phyloP scores from a whole-genome alignment of 2,329 filamentous ascomycete species.

The Colletotrichum sp. region DNA sequence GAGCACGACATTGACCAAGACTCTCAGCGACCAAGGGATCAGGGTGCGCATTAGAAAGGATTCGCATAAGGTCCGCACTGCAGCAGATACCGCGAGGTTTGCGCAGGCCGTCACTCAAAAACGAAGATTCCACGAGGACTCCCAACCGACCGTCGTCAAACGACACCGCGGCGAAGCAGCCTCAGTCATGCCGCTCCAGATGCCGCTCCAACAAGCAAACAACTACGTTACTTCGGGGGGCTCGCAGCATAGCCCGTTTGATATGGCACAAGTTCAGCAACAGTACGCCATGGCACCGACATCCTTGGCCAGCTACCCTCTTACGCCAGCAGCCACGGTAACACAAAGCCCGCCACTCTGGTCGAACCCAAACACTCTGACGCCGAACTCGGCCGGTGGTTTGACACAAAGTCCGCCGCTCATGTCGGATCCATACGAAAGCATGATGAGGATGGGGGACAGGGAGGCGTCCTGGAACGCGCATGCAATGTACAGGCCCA shows the following conservation, averaged over 20 bases:
- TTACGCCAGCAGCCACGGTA: neutral
- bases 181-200: neutral
- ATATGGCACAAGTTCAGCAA: neutral
- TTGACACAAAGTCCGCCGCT: neutral
- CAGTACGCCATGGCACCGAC: neutral
- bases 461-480: neutral
- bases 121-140: neutral
- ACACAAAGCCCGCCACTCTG: neutral
- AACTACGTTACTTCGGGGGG: neutral
- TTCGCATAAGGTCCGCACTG: constrained; percentile 59
- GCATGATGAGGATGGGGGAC: neutral
- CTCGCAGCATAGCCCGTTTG: neutral
- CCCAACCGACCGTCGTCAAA: neutral
- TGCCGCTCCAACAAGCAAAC: neutral
- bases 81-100: constrained; percentile 43
- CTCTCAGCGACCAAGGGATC: constrained; percentile 87
- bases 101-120: neutral
- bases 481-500: neutral
- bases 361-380: neutral
- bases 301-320: neutral
- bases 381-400: neutral
- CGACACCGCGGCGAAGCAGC: neutral
- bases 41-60: constrained; percentile 84
- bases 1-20: constrained; percentile 76
- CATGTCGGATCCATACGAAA: neutral